These are phyloP conservation scores for Rutstroemia sydowiana DNA, from an alignment of 2,329 filamentous ascomycete genomes.

Conservation along the genomic window DNA sequence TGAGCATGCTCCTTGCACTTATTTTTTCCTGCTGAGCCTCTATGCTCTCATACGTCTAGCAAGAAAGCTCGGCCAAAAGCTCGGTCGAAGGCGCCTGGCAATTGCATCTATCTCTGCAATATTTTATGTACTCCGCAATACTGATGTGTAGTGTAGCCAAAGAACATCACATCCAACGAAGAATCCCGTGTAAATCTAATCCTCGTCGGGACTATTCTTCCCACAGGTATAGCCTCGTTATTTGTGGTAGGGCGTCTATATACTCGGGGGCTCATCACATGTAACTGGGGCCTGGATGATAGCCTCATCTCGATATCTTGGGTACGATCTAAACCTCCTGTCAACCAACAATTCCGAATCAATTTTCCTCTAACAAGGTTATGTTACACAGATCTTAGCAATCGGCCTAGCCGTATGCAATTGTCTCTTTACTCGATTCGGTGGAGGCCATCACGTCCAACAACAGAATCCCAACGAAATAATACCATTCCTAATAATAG, in stretches of 20 bases:
- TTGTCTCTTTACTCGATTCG: background rate
- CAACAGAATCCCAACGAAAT: background rate
- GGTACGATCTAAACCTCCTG: background rate
- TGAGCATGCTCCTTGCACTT: background rate
- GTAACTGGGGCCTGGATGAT: background rate
- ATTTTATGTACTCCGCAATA: too few species aligned
- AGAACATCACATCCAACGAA: background rate
- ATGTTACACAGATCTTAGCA: background rate
- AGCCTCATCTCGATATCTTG: background rate
- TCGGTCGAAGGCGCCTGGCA: background rate
- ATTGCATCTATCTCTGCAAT: too few species aligned
- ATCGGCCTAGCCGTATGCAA: background rate
- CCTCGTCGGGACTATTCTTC: background rate
- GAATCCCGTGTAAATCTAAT: background rate
- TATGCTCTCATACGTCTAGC: background rate
- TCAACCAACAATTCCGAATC: background rate
- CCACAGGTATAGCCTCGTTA: background rate
- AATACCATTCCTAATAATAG: background rate
- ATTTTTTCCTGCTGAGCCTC: background rate
- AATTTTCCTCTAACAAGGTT: background rate
- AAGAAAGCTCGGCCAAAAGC: too few species aligned
- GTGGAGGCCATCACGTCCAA: background rate
- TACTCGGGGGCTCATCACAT: background rate
- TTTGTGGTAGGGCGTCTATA: constrained; percentile 1
- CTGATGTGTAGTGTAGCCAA: background rate